Evolutionary conservation across 805 yeast genomes (phyloP).

Genomic region (Starmerella vaccinii): DNA sequence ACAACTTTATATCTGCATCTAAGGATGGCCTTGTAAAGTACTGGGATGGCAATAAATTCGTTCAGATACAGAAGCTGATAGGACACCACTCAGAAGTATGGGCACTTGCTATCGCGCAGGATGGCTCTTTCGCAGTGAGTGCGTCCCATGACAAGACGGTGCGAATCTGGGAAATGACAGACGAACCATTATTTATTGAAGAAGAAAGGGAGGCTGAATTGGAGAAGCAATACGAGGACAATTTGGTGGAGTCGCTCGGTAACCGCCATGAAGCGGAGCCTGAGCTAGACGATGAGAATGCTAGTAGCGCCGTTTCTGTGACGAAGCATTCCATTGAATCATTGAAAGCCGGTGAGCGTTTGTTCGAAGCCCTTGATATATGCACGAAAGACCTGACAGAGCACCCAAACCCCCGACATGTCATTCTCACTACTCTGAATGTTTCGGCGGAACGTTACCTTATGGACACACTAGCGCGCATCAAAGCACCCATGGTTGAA

Average conservation of each 20-base stretch:
- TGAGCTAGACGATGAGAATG: conserved; percentile 34
- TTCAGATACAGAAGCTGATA: conserved; percentile 74
- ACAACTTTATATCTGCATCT: conserved; percentile 79
- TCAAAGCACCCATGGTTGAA: conserved; percentile 76
- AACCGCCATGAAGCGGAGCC: conserved; percentile 13
- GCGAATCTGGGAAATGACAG: conserved; percentile 87
- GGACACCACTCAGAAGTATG: conserved; percentile 92
- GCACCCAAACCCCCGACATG: conserved; percentile 36
- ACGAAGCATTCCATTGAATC: conserved; percentile 80
- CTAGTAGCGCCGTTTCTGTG: conserved; percentile 45
- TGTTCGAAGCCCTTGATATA: conserved; percentile 84
- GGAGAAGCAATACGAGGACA: conserved; percentile 84
- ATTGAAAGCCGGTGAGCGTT: conserved; percentile 83
- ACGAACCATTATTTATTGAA: conserved; percentile 90
- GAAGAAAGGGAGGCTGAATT: conserved; percentile 94
- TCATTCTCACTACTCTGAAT: conserved; percentile 64
- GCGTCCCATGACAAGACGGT: conserved; percentile 90
- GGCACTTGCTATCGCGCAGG: conserved; percentile 67
- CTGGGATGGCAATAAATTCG: conserved; percentile 98
- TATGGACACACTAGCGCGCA: conserved; percentile 55
- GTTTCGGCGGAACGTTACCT: conserved; percentile 70
- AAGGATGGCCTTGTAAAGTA: conserved; percentile 85
- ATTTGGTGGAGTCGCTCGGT: conserved; percentile 62
- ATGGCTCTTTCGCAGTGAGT: conserved; percentile 61
- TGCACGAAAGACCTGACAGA: conserved; percentile 58